Conservation (phyloP, 208 protist genomes). For the Leptomonas seymouri region DNA sequence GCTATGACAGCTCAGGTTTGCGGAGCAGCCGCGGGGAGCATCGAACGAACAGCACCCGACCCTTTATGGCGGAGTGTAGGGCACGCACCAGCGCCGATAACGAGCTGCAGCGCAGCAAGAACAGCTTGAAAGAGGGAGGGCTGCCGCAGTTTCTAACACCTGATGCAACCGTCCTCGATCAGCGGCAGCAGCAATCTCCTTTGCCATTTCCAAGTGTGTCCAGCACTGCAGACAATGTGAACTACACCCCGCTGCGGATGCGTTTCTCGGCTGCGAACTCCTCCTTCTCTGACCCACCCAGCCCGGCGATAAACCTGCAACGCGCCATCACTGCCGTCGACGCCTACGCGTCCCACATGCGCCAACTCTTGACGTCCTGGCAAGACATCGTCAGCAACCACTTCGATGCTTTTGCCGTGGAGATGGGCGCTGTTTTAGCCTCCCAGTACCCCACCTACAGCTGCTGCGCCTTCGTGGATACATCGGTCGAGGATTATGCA, state of each 20-base stretch:
- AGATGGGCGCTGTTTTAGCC: not conserved
- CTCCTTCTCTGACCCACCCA: not conserved
- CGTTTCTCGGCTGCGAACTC: conserved; percentile 3
- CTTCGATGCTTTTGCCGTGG: not conserved
- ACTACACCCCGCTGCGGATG: conserved; percentile 8
- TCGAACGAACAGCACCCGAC: conserved; percentile 4
- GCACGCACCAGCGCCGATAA: not conserved
- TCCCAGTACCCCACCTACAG: not conserved
- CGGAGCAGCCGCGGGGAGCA: conserved; percentile 1
- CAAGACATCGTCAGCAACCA: conserved; percentile 4
- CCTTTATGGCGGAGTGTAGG: conserved; percentile 7
- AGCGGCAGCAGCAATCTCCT: not conserved
- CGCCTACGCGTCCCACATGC: conserved; percentile 5
- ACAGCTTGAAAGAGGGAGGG: not conserved
- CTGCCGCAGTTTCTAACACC: not conserved
- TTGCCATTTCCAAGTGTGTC: not conserved
- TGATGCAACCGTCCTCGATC: not conserved
- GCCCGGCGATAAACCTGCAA: conserved; percentile 1
- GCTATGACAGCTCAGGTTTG: not conserved
- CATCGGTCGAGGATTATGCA: conserved; percentile 1
- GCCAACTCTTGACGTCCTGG: conserved; percentile 1
- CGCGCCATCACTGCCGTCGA: conserved; percentile 9
- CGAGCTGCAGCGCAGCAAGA: conserved; percentile 2
- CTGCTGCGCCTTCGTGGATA: no score
- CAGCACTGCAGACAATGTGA: not conserved